A percentile compares a stretch with the other conserved stretches of the same genome.
phyloP scores from a whole-genome alignment of 169 alveolate species.

The Babesia bigemina region DNA sequence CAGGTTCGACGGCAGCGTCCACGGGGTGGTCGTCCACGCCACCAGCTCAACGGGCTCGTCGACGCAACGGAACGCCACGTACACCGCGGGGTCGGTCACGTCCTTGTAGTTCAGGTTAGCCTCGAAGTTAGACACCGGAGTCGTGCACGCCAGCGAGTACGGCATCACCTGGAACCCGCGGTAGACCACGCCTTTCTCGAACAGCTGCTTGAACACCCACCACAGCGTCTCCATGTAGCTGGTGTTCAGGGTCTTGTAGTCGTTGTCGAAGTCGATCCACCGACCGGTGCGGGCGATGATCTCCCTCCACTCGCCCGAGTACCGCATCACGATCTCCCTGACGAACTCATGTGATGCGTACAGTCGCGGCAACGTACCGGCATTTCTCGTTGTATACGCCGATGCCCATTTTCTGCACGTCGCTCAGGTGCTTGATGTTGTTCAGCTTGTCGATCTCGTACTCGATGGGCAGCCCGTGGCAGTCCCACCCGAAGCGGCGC shows the following conservation, averaged over 20 bases:
- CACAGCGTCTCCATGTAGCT: conserved; percentile 97
- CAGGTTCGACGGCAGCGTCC: conserved; percentile 99
- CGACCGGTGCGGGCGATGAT: conserved; percentile 95
- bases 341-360: conserved; percentile 83
- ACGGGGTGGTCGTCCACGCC: conserved; percentile 99
- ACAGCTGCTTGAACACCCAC: conserved; percentile 92
- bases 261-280: conserved; percentile 98
- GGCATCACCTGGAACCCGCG: conserved; percentile 98
- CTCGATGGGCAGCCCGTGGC: conserved; percentile 99
- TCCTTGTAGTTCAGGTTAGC: conserved; percentile 95
- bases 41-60: conserved; percentile 78
- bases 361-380: conserved; percentile 30
- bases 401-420: conserved; percentile 89
- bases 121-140: conserved; percentile 98
- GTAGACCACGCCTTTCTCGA: conserved; percentile 91
- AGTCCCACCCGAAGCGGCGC: conserved; percentile 99
- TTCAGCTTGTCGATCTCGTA: conserved; percentile 94
- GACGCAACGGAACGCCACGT: conserved; percentile 87
- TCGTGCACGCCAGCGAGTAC: conserved; percentile 94
- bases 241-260: conserved; percentile 97
- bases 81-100: conserved; percentile 94
- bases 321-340: conserved; percentile 93
- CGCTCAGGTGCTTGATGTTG: conserved; percentile 87
- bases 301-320: conserved; percentile 91
- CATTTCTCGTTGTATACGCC: conserved; percentile 78